phyloP scores from a whole-genome alignment of 768 basidiomycete genomes.

The Clitopilus passeckerianus region DNA sequence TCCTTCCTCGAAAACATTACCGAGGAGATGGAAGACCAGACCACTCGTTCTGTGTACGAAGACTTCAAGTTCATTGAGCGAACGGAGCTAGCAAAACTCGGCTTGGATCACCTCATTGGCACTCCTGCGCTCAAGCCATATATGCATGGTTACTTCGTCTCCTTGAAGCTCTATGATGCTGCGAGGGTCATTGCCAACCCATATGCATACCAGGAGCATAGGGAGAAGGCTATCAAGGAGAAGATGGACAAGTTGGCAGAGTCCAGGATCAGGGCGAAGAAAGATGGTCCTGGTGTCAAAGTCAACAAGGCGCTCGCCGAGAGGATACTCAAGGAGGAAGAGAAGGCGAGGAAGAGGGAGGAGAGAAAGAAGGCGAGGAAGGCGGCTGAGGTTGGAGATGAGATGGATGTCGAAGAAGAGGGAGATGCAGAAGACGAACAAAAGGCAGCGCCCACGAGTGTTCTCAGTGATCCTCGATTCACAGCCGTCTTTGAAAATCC shows the following conservation, averaged over 20 bases:
- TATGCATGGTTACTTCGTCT: constrained; percentile 99
- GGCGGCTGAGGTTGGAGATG: constrained; percentile 31
- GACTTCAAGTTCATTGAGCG: constrained; percentile 97
- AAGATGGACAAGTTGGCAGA: constrained; percentile 94
- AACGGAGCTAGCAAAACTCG: constrained; percentile 78
- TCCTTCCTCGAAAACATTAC: constrained; percentile 98
- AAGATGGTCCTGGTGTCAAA: constrained; percentile 64
- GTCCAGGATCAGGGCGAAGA: constrained; percentile 82
- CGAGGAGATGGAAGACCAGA: constrained; percentile 95
- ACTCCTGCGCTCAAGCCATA: constrained; percentile 96
- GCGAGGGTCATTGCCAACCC: constrained; percentile 96
- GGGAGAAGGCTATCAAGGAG: constrained; percentile 80
- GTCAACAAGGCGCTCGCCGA: constrained; percentile 81
- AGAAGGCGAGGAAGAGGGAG: constrained; percentile 49
- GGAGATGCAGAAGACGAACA: constrained; percentile 24
- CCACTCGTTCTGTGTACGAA: constrained; percentile 75
- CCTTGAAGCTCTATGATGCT: constrained; percentile 92
- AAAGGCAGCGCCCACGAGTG: constrained; percentile 30
- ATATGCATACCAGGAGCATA: constrained; percentile 91
- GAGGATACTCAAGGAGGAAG: constrained; percentile 66
- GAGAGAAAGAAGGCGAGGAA: constrained; percentile 49
- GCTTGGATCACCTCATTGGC: constrained; percentile 92
- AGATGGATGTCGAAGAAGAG: constrained; percentile 29
- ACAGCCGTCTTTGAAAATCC: constrained; percentile 86
- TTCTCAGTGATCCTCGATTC: constrained; percentile 88